Evolutionary conservation across 441 rosid species (phyloP).

Genomic region (Populus trichocarpa): DNA sequence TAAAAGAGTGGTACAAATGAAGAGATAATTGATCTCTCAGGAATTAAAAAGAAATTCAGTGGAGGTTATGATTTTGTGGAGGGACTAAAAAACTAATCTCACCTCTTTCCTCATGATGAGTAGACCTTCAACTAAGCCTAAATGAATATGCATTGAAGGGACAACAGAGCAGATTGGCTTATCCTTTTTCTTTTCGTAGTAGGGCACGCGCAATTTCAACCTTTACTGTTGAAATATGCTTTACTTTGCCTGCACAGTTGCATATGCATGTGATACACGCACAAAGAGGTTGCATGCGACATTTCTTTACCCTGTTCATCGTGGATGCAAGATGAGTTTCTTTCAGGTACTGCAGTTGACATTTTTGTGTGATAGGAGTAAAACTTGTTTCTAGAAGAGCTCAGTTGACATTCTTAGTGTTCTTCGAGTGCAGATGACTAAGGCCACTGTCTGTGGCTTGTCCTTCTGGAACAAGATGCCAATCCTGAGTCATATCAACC

Average conservation of each 20-base stretch:
- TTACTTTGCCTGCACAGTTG: background rate
- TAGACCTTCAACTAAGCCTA: conserved; percentile 12
- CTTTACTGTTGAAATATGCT: background rate
- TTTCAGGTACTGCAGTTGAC: background rate
- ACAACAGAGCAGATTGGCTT: background rate
- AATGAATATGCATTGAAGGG: background rate
- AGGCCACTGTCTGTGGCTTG: background rate
- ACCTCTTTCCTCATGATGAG: conserved; percentile 25
- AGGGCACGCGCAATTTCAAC: background rate
- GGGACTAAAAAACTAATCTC: conserved; percentile 4
- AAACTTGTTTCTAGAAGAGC: background rate
- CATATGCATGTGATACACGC: background rate
- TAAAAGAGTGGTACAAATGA: background rate
- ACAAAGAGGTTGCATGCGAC: background rate
- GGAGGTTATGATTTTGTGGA: conserved; percentile 19
- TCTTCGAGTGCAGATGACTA: background rate
- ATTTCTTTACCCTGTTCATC: background rate
- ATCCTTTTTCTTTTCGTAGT: background rate
- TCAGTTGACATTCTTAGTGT: conserved; percentile 4
- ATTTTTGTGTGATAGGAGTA: background rate
- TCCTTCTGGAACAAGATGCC: background rate
- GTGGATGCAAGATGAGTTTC: background rate
- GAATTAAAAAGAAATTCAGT: conserved; percentile 10
- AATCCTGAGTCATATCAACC: background rate
- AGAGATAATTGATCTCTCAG: background rate